A percentile compares a stretch with the other conserved stretches of the same genome.
phyloP scores from a whole-genome alignment of 73 alveolate species.

The Tetrahymena borealis region DNA sequence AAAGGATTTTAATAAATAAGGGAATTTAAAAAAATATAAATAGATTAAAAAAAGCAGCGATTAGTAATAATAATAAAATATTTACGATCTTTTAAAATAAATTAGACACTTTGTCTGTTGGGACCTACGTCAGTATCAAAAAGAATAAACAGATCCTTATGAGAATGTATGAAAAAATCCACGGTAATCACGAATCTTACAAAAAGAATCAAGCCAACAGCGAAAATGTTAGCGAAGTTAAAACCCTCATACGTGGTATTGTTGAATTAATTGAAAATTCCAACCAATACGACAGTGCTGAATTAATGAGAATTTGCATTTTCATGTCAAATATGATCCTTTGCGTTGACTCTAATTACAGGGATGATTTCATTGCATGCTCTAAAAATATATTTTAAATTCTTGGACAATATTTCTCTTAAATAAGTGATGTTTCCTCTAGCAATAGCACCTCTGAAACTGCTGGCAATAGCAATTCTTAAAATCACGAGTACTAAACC shows the following conservation, averaged over 20 bases:
- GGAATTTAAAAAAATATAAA: too few species aligned
- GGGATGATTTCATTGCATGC: neutral
- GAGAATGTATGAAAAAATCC: neutral
- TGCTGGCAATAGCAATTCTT: neutral
- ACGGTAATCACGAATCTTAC: neutral
- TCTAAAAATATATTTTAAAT: neutral
- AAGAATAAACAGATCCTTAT: neutral
- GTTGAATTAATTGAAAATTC: neutral
- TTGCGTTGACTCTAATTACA: neutral
- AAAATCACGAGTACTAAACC: neutral
- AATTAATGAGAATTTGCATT: neutral
- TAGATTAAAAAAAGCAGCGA: too few species aligned
- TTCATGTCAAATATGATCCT: neutral
- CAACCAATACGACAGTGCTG: neutral
- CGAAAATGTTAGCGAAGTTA: neutral
- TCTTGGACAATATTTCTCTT: neutral
- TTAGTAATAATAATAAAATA: neutral
- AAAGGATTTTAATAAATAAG: too few species aligned
- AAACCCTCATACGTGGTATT: neutral
- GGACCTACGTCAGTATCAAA: slow-evolving; percentile 3
- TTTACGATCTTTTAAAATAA: neutral
- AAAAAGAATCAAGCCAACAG: neutral
- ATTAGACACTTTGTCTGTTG: neutral
- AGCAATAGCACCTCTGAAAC: neutral
- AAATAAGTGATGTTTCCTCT: neutral